These are phyloP conservation scores for Paramecium pentaurelia DNA, from an alignment of 73 alveolate species.

Conservation along the genomic window DNA sequence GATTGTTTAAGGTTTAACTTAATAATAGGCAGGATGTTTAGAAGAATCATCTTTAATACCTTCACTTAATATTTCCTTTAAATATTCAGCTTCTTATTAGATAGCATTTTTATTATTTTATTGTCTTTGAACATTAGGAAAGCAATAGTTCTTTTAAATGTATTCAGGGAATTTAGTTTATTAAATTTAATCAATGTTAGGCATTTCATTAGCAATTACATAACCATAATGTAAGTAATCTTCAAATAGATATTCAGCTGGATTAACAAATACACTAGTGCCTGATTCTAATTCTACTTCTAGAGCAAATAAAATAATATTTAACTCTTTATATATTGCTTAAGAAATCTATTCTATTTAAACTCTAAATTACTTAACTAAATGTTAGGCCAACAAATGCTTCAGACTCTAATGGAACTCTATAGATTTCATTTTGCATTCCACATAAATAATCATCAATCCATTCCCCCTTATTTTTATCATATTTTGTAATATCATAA, in stretches of 20 bases:
- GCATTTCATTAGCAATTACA: conserved; percentile 85
- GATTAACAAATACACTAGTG: conserved; percentile 91
- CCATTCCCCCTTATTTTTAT: conserved; percentile 45
- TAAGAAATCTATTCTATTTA: background rate
- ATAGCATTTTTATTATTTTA: conserved; percentile 21
- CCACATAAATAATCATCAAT: conserved; percentile 77
- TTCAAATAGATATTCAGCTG: conserved; percentile 86
- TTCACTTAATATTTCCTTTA: conserved; percentile 12
- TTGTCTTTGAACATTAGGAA: conserved; percentile 43
- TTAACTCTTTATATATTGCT: conserved; percentile 66
- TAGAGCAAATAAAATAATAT: conserved; percentile 74
- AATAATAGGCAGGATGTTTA: conserved; percentile 51
- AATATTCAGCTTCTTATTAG: conserved; percentile 7
- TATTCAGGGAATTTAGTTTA: conserved; percentile 30
- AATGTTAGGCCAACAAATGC: conserved; percentile 69
- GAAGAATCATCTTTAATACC: background rate
- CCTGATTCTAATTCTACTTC: conserved; percentile 79
- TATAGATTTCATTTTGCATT: conserved; percentile 72
- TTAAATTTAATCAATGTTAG: conserved; percentile 79
- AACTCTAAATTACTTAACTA: conserved; percentile 67
- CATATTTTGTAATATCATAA: conserved; percentile 38
- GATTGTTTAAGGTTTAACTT: conserved; percentile 11
- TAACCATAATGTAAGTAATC: conserved; percentile 89
- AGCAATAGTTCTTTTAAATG: conserved; percentile 23
- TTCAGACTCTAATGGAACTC: conserved; percentile 69